Evolutionary conservation across 345 rosid genomes (phyloP).

Genomic region (Dimocarpus longan): DNA sequence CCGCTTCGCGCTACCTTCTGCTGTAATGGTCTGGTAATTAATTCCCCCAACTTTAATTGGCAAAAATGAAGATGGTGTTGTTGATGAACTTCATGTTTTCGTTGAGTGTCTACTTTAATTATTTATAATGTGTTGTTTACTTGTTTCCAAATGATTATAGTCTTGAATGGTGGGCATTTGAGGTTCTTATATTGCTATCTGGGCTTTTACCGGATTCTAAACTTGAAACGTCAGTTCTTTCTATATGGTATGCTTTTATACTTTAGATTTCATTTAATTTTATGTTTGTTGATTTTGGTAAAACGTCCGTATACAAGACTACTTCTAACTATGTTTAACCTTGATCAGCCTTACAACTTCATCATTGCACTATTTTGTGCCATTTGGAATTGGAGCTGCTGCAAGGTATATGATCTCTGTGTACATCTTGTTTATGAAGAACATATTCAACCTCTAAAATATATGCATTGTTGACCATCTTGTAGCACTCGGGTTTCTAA

Average conservation of each 20-base stretch:
- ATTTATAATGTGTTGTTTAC: background rate
- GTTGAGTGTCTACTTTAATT: background rate
- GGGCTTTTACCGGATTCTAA: slow-evolving; percentile 54
- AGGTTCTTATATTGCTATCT: slow-evolving; percentile 45
- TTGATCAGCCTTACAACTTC: slow-evolving; percentile 44
- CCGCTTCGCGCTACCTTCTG: slow-evolving; percentile 44
- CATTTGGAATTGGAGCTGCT: slow-evolving; percentile 51
- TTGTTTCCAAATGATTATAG: slow-evolving; percentile 28
- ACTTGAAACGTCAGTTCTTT: slow-evolving; percentile 59
- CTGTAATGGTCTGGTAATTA: slow-evolving; percentile 58
- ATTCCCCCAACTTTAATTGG: background rate
- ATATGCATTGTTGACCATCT: background rate
- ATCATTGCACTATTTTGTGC: slow-evolving; percentile 40
- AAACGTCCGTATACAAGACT: background rate
- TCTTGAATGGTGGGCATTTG: slow-evolving; percentile 62
- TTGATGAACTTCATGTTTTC: background rate
- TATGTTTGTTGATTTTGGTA: background rate
- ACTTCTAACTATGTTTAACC: background rate
- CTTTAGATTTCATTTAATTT: too few species aligned
- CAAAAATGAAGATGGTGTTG: background rate
- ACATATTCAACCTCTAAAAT: background rate
- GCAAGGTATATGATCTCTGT: slow-evolving; percentile 45
- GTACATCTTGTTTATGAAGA: background rate
- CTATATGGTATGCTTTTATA: slow-evolving; percentile 44
- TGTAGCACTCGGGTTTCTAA: slow-evolving; percentile 56